A percentile compares a stretch with the other conserved stretches of the same genome.
phyloP scores from a whole-genome alignment of 768 basidiomycete genomes.

The Naganishia vaughanmartiniae region DNA sequence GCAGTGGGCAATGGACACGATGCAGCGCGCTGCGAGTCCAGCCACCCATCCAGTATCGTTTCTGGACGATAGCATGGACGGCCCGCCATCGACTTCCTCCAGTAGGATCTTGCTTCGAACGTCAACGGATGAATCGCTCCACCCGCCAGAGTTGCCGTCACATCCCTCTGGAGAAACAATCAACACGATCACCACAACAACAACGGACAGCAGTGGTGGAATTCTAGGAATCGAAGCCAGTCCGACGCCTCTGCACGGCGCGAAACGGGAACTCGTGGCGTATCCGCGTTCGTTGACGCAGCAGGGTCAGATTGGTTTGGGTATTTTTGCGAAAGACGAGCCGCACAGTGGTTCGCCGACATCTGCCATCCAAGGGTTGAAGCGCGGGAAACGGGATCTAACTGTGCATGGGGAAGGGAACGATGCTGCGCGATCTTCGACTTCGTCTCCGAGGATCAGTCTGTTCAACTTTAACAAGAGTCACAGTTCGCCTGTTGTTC shows the following conservation, averaged over 20 bases:
- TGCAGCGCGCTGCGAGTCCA: slow-evolving; percentile 1
- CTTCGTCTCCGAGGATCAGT: not conserved
- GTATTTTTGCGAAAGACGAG: slow-evolving; percentile 7
- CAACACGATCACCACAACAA: slow-evolving; percentile 3
- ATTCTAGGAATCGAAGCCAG: not conserved
- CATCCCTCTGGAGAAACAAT: slow-evolving; percentile 10
- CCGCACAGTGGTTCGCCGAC: not conserved
- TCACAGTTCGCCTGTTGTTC: slow-evolving; percentile 12
- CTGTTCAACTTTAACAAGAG: slow-evolving; percentile 3
- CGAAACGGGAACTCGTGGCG: not conserved
- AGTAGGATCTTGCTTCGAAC: not conserved
- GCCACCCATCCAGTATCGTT: not conserved
- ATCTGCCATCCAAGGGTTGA: not conserved
- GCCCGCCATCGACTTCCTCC: not conserved
- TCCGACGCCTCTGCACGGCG: slow-evolving; percentile 3
- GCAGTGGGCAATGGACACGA: slow-evolving; percentile 20
- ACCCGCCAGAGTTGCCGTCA: not conserved
- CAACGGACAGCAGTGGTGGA: slow-evolving; percentile 12
- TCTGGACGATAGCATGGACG: too few relatives aligned
- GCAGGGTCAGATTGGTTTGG: slow-evolving; percentile 3
- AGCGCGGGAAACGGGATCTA: slow-evolving; percentile 22
- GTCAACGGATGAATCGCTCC: not conserved
- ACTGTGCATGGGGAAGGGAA: not conserved
- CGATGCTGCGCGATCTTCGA: not conserved
- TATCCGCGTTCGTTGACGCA: not conserved